Percentiles rank a stretch among this genome's conserved stretches.
phyloP scores from a whole-genome alignment of 441 rosid species.

The Populus tomentosa region DNA sequence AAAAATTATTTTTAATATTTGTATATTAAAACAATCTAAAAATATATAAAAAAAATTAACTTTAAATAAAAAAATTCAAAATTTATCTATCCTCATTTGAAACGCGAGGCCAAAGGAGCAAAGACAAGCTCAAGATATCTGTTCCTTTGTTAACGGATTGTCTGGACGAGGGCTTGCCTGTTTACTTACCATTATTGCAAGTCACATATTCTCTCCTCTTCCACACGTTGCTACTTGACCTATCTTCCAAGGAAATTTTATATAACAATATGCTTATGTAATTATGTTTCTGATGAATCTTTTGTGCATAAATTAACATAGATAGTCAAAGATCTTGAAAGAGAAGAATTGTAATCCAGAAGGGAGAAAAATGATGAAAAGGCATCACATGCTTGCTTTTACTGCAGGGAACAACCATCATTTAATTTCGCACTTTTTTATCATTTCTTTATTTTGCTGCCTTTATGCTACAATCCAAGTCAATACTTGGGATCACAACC shows the following conservation, averaged over 20 bases:
- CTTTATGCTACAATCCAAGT: neutral
- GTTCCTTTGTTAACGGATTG: no score
- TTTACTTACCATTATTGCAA: no score
- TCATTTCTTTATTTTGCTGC: conserved; percentile 14
- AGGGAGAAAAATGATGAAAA: conserved; percentile 11
- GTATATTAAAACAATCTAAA: fast-evolving
- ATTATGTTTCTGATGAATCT: no score
- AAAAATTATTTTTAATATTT: no score
- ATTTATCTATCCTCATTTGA: no score
- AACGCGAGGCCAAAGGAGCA: no score
- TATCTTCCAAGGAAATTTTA: neutral
- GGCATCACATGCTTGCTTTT: conserved; percentile 29
- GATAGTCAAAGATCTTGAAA: conserved; percentile 20
- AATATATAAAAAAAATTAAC: no score
- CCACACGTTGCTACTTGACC: neutral
- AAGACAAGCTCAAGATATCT: no score
- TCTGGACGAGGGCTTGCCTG: no score
- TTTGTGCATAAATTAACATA: neutral
- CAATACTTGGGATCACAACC: neutral
- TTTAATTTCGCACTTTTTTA: neutral
- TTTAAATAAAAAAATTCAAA: no score
- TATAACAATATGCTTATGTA: neutral
- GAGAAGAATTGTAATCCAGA: conserved; percentile 4
- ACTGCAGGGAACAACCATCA: conserved; percentile 18
- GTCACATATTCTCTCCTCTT: neutral